Evolutionary conservation across 805 yeast genomes (phyloP).

Genomic region (Wickerhamomyces alni): DNA sequence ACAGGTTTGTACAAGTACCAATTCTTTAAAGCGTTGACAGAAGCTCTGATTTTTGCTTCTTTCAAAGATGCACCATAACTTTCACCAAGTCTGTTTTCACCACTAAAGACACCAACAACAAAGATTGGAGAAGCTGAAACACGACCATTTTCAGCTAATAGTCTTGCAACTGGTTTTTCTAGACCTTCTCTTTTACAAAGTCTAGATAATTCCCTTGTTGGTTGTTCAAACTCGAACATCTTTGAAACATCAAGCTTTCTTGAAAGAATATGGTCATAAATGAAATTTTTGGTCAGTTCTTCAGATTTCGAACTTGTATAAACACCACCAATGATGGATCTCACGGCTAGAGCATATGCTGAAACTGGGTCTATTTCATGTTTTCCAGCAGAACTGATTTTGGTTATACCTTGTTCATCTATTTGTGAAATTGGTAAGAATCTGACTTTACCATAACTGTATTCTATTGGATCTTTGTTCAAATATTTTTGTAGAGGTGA

Average conservation of each 20-base stretch:
- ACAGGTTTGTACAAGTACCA: slow-evolving; percentile 91
- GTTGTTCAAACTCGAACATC: slow-evolving; percentile 77
- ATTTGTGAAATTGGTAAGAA: slow-evolving; percentile 30
- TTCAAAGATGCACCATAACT: slow-evolving; percentile 87
- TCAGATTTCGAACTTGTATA: slow-evolving; percentile 64
- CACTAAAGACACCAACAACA: slow-evolving; percentile 88
- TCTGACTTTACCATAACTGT: slow-evolving; percentile 66
- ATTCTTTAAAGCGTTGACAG: slow-evolving; percentile 82
- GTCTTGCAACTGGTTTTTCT: slow-evolving; percentile 69
- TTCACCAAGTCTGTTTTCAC: slow-evolving; percentile 79
- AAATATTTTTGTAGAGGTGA: slow-evolving; percentile 61
- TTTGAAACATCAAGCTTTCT: slow-evolving; percentile 69
- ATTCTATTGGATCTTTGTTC: slow-evolving; percentile 59
- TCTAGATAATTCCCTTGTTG: slow-evolving; percentile 76
- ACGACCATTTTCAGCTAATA: slow-evolving; percentile 93
- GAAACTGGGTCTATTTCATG: slow-evolving; percentile 22
- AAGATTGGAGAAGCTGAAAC: slow-evolving; percentile 75
- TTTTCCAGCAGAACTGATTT: slow-evolving; percentile 27
- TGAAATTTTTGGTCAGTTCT: slow-evolving; percentile 54
- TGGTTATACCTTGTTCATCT: slow-evolving; percentile 47
- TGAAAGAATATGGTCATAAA: slow-evolving; percentile 70
- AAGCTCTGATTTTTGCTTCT: slow-evolving; percentile 91
- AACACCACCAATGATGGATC: slow-evolving; percentile 78
- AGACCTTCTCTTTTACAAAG: slow-evolving; percentile 73
- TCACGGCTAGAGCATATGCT: slow-evolving; percentile 62